phyloP scores from a whole-genome alignment of 495 filamentous ascomycete species.

The Cercophora scortea region DNA sequence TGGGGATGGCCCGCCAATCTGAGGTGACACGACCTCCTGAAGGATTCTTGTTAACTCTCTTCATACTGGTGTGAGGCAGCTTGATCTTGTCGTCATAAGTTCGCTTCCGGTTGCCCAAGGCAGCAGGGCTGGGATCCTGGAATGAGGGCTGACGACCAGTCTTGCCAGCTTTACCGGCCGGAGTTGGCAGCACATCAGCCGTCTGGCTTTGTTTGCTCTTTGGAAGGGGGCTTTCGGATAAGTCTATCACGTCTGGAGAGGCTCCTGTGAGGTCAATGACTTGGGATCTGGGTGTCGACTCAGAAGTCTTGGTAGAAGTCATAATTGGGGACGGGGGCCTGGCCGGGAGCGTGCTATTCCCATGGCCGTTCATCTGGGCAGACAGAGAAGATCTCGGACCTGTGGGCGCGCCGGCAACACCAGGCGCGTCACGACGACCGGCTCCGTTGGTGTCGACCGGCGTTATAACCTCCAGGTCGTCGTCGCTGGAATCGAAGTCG shows the following conservation, averaged over 20 bases:
- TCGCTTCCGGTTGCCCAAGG: slow-evolving; percentile 50
- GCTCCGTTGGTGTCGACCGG: neutral
- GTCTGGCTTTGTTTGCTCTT: neutral
- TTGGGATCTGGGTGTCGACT: neutral
- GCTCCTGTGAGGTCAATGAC: slow-evolving; percentile 17
- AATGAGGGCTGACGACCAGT: neutral
- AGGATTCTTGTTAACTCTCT: slow-evolving; percentile 34
- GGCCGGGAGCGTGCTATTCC: neutral
- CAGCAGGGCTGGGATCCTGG: slow-evolving; percentile 9
- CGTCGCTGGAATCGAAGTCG: slow-evolving; percentile 49
- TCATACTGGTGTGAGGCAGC: slow-evolving; percentile 34
- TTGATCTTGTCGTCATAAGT: slow-evolving; percentile 64
- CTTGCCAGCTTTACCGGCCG: neutral
- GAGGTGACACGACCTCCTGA: slow-evolving; percentile 41
- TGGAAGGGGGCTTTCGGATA: slow-evolving; percentile 1
- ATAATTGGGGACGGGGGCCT: neutral
- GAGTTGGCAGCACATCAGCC: neutral
- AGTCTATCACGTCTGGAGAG: slow-evolving; percentile 1
- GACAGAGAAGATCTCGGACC: neutral
- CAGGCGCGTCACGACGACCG: too few relatives aligned
- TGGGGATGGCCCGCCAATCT: slow-evolving; percentile 46
- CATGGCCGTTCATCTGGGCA: too few relatives aligned
- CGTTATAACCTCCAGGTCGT: slow-evolving; percentile 8
- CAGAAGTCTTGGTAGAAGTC: neutral
- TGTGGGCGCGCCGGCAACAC: neutral